phyloP scores from a whole-genome alignment of 2,329 filamentous ascomycete species.

The Aspergillus candidus region DNA sequence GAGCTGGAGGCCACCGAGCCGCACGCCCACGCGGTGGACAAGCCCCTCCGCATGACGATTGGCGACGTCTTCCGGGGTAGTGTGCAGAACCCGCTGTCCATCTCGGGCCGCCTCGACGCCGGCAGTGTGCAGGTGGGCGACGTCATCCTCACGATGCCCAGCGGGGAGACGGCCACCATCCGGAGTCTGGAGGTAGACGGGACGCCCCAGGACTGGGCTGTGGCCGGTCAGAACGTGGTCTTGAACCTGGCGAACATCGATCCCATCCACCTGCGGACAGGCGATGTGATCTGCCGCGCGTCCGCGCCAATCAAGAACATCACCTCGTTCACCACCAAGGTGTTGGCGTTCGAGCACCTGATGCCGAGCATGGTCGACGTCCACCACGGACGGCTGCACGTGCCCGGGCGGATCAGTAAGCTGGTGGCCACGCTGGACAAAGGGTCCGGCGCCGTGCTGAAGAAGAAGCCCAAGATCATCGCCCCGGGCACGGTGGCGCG shows the following conservation, averaged over 20 bases:
- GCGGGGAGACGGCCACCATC: conserved; percentile 71
- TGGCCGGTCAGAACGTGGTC: conserved; percentile 81
- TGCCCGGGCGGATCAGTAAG: conserved; percentile 65
- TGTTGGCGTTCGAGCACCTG: conserved; percentile 82
- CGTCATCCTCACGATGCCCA: conserved; percentile 69
- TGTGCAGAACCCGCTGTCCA: conserved; percentile 71
- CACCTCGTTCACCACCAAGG: conserved; percentile 71
- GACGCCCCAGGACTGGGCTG: conserved; percentile 74
- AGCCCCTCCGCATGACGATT: conserved; percentile 79
- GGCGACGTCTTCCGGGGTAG: conserved; percentile 79
- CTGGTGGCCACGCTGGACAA: conserved; percentile 74
- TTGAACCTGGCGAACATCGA: conserved; percentile 85
- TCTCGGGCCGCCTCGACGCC: conserved; percentile 79
- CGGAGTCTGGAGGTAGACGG: conserved; percentile 75
- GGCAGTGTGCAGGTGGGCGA: conserved; percentile 84
- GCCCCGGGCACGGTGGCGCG: conserved; percentile 72
- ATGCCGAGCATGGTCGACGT: conserved; percentile 87
- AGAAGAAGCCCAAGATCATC: conserved; percentile 80
- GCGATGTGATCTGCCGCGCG: conserved; percentile 77
- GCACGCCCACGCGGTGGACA: conserved; percentile 62
- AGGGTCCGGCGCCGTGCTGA: conserved; percentile 63
- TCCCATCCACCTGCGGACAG: conserved; percentile 69
- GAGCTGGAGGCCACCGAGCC: conserved; percentile 80
- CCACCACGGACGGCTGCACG: conserved; percentile 76
- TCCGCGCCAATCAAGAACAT: conserved; percentile 62